phyloP scores from a whole-genome alignment of 805 yeast genomes.

The Zygoascus flipseniorum region DNA sequence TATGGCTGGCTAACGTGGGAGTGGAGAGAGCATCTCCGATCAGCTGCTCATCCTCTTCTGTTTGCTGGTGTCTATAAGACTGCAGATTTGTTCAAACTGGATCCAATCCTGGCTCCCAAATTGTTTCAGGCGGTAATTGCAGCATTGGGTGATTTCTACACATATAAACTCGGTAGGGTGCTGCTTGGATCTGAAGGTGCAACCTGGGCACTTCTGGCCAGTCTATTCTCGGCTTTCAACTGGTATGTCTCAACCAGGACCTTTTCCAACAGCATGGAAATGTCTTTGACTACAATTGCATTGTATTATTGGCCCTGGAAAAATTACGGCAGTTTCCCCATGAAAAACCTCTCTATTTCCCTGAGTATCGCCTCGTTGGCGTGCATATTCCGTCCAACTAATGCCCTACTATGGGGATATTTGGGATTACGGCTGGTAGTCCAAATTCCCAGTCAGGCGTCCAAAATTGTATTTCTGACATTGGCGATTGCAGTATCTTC shows the following conservation, averaged over 20 bases:
- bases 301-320: constrained; percentile 66
- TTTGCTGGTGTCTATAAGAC: constrained; percentile 42
- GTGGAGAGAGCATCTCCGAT: constrained; percentile 69
- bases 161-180: constrained; percentile 40
- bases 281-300: constrained; percentile 58
- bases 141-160: constrained; percentile 58
- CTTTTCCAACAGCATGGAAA: constrained; percentile 77
- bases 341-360: constrained; percentile 20
- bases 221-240: constrained; percentile 65
- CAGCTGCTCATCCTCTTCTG: constrained; percentile 70
- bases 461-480: constrained; percentile 18
- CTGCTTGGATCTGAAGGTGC: constrained; percentile 19
- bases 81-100: constrained; percentile 27
- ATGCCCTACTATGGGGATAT: constrained; percentile 64
- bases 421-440: constrained; percentile 37
- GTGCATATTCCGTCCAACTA: constrained; percentile 78
- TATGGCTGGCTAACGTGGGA: constrained; percentile 92
- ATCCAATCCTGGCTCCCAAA: constrained; percentile 48
- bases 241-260: constrained; percentile 77
- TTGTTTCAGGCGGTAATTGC: constrained; percentile 61
- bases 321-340: no score
- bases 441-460: background rate
- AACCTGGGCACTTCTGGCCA: constrained; percentile 36
- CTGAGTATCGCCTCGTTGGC: constrained; percentile 49
- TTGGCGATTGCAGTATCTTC: constrained; percentile 22